Evolutionary conservation across 1,284 basidiomycete genomes (phyloP).

Genomic region (Meira nashicola): DNA sequence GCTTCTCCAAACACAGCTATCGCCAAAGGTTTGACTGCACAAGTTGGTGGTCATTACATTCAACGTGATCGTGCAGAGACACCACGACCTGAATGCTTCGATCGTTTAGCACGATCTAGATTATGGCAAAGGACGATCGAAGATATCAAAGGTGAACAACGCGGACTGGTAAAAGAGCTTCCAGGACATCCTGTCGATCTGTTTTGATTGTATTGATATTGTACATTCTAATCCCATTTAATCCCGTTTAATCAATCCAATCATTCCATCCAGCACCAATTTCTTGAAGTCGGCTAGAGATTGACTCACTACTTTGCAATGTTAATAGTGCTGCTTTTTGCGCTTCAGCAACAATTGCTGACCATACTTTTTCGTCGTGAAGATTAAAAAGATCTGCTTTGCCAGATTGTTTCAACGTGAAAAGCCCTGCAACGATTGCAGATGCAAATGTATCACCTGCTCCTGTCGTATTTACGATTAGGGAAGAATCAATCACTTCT

Average conservation of each 20-base stretch:
- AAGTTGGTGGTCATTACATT: conserved; percentile 35
- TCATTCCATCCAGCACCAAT: no score
- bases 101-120: conserved; percentile 27
- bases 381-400: neutral
- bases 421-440: conserved; percentile 26
- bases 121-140: conserved; percentile 40
- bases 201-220: neutral
- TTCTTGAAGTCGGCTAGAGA: no score
- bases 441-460: conserved; percentile 51
- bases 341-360: neutral
- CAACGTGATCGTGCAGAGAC: conserved; percentile 23
- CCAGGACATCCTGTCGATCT: conserved; percentile 14
- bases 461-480: conserved; percentile 40
- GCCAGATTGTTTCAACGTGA: no score
- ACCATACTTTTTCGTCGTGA: neutral
- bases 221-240: no score
- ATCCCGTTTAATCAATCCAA: no score
- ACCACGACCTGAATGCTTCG: conserved; percentile 31
- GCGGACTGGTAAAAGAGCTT: conserved; percentile 10
- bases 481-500: neutral
- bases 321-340: neutral
- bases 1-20: neutral
- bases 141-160: conserved; percentile 36
- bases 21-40: conserved; percentile 21
- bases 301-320: neutral